A percentile compares a stretch with the other conserved stretches of the same genome.
Conservation (phyloP, 352 stramenopile genomes). For the Globisporangium parvum region DNA sequence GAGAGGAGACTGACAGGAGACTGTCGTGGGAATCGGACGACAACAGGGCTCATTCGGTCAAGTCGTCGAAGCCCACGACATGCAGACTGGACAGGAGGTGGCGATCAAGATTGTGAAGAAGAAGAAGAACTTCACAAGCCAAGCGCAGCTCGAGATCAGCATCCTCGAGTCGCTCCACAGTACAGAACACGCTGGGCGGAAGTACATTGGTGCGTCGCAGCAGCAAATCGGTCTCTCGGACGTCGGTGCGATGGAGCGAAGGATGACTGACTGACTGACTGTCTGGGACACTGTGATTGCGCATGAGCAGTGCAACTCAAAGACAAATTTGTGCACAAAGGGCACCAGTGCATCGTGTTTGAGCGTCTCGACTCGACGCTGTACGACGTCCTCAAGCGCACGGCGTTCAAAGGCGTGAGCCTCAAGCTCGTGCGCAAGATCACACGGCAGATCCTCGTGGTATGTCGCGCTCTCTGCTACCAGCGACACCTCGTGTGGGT, state of each 20-base stretch:
- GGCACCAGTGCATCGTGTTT: constrained; percentile 98
- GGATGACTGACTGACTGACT: constrained; percentile 9
- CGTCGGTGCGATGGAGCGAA: neutral
- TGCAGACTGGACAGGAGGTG: constrained; percentile 82
- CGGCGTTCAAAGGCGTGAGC: constrained; percentile 87
- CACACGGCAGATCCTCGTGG: constrained; percentile 92
- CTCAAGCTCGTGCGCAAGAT: constrained; percentile 96
- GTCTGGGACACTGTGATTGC: neutral
- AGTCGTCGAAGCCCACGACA: constrained; percentile 74
- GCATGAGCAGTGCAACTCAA: constrained; percentile 85
- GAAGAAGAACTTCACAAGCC: constrained; percentile 95
- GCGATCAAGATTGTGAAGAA: constrained; percentile 99
- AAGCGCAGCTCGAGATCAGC: constrained; percentile 97
- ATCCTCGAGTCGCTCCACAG: constrained; percentile 90
- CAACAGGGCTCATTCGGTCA: constrained; percentile 84
- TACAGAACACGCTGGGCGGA: constrained; percentile 71
- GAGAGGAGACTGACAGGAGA: no score
- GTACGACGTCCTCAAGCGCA: constrained; percentile 96
- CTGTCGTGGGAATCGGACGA: neutral
- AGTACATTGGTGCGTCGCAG: constrained; percentile 92
- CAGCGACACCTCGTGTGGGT: no score
- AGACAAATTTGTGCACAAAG: constrained; percentile 94
- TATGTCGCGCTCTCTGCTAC: constrained; percentile 9
- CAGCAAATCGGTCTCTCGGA: no score
- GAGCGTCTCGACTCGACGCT: constrained; percentile 95